phyloP scores from a whole-genome alignment of 1,284 basidiomycete species.

The Ustilago xerochloae region DNA sequence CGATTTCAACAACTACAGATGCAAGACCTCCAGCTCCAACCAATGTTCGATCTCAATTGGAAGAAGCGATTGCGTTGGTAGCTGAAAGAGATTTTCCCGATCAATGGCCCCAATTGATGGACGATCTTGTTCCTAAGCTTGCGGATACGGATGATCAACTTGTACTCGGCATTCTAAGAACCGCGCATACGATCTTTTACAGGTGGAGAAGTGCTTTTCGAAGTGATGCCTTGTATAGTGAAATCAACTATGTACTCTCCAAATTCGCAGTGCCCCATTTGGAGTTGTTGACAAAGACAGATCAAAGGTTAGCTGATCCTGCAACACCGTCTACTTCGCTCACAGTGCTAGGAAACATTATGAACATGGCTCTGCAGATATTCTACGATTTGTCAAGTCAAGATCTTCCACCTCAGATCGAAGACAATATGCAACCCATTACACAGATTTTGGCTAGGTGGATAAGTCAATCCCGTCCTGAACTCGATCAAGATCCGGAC shows the following conservation, averaged over 20 bases:
- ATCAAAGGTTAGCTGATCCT: constrained; percentile 66
- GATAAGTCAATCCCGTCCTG: constrained; percentile 58
- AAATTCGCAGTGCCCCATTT: constrained; percentile 87
- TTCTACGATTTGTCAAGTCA: constrained; percentile 95
- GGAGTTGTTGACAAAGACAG: constrained; percentile 69
- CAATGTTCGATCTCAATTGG: constrained; percentile 59
- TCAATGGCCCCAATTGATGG: constrained; percentile 59
- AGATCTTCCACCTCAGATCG: constrained; percentile 92
- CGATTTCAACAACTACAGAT: constrained; percentile 70
- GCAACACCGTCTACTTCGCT: constrained; percentile 63
- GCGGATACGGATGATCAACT: constrained; percentile 83
- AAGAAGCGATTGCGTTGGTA: constrained; percentile 61
- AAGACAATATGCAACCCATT: constrained; percentile 78
- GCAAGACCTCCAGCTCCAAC: constrained; percentile 47
- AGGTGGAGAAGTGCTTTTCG: constrained; percentile 92
- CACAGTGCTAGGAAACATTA: constrained; percentile 66
- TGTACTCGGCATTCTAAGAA: constrained; percentile 89
- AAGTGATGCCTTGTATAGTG: constrained; percentile 84
- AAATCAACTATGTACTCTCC: constrained; percentile 90
- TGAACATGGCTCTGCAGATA: constrained; percentile 80
- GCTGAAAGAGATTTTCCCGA: constrained; percentile 64
- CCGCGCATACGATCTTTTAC: constrained; percentile 93
- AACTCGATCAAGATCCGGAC: constrained; percentile 73
- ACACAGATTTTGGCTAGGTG: constrained; percentile 57
- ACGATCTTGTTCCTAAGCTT: constrained; percentile 73